Conservation (phyloP, 1,139 yeast genomes). For the Debaryomycetaceae sp. region DNA sequence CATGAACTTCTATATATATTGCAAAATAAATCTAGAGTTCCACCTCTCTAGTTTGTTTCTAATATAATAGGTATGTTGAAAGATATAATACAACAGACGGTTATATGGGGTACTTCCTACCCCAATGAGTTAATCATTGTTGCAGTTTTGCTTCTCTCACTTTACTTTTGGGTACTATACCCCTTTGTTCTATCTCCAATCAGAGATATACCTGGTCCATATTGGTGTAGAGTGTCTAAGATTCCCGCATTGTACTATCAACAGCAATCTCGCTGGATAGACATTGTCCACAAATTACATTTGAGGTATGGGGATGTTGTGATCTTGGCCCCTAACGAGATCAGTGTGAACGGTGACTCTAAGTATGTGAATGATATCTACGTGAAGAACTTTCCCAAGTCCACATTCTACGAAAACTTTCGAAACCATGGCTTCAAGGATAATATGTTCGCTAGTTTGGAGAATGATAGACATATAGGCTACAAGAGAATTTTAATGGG, state of each 20-base stretch:
- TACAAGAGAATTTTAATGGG: conserved; percentile 47
- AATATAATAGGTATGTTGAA: background rate
- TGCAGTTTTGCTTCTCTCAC: background rate
- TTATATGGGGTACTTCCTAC: too few species aligned
- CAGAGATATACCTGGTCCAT: conserved; percentile 59
- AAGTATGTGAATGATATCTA: conserved; percentile 55
- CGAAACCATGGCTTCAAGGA: conserved; percentile 50
- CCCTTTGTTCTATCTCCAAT: conserved; percentile 52
- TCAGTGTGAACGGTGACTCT: conserved; percentile 53
- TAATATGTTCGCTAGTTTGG: conserved; percentile 58
- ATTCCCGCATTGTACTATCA: conserved; percentile 51
- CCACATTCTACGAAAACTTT: conserved; percentile 60
- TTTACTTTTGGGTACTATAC: conserved; percentile 32
- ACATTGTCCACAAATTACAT: conserved; percentile 50
- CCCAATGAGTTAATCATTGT: background rate
- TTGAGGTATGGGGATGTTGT: conserved; percentile 56
- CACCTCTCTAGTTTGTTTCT: background rate
- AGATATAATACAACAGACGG: background rate
- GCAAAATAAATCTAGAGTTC: background rate
- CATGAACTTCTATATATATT: background rate
- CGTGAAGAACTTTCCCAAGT: conserved; percentile 55
- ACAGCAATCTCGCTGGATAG: conserved; percentile 51
- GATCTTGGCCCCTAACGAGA: conserved; percentile 57
- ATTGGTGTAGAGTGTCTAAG: conserved; percentile 41
- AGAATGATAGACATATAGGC: conserved; percentile 45